Evolutionary conservation across 495 filamentous ascomycete genomes (phyloP), one percentile per base, ranked within the genome.

Genomic region (Neurospora sp.): DNA sequence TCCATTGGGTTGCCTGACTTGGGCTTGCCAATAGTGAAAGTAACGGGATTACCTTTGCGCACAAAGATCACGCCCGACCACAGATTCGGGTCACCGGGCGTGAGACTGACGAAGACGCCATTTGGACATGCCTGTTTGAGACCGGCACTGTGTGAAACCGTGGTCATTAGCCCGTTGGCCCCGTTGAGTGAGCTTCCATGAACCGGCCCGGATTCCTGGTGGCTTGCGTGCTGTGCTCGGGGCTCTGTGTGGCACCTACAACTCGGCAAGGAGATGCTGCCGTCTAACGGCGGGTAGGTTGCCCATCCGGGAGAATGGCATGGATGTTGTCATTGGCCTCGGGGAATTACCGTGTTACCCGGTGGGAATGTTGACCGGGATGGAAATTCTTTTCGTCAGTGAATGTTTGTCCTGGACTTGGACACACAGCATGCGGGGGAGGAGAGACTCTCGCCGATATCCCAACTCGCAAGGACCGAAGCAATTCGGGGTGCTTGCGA

Each of bases 21-120:
- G 54, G 13, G 13, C 28, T 15, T 36, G 6, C 54, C 54, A 66
- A 13, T 54, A 54, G 28, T 34, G 24, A 36, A 6, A 34, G 54
- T 28, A 15, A 66, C 3, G 28, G 28, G 13, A 34, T 80, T 80
- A 92, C 94, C 95, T 84, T 92, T 92, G 43, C 94, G 92, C 70
- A 97, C 89, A 78, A 98, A 98, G 7, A 98, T 83, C 9, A 97
- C 90, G n/a, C 94, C 94, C 71, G 88, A 90, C 95, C 95, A 98
- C 38, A 92, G 84, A 38, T 88, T 88, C 13, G 92, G 89, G 78
- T 96, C 91, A 36, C 92, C 91, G 0, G 92, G 91, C n/a, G 90
- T 90, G 69, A 97, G 87, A 80, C 86, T 93, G 82, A 97, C 87
- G 80, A 94, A 98, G 59, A 97, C 86, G 66, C 95, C 95, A 70